phyloP scores from a whole-genome alignment of 129 eudicot species.

The Sambucus nigra region DNA sequence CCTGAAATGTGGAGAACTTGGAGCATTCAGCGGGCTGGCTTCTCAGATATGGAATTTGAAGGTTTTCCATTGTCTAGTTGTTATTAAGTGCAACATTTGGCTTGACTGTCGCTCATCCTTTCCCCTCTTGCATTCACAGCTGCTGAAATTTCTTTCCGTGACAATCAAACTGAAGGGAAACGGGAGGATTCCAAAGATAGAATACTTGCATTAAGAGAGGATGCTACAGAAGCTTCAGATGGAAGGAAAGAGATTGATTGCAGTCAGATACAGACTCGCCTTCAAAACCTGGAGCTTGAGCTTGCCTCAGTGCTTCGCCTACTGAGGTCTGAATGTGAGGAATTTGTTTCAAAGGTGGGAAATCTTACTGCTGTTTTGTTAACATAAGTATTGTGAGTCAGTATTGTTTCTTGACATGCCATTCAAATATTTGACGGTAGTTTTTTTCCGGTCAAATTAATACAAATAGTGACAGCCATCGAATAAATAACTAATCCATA shows the following conservation, averaged over 20 bases:
- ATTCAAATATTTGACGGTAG: neutral
- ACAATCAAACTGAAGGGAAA: slow-evolving; percentile 10
- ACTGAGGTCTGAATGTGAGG: slow-evolving; percentile 37
- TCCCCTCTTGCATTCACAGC: slow-evolving; percentile 28
- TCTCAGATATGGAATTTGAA: slow-evolving; percentile 37
- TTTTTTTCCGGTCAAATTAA: neutral
- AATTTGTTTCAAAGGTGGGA: slow-evolving; percentile 13
- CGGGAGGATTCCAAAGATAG: slow-evolving; percentile 16
- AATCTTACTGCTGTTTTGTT: neutral
- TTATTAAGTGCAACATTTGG: neutral
- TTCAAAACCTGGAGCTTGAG: slow-evolving; percentile 54
- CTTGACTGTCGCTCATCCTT: neutral
- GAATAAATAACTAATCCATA: too few relatives aligned
- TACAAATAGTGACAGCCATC: too few relatives aligned
- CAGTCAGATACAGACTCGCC: slow-evolving; percentile 37
- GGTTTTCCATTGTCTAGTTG: slow-evolving; percentile 13
- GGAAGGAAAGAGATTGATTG: slow-evolving; percentile 8
- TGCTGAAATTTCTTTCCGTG: slow-evolving; percentile 42
- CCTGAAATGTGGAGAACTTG: slow-evolving; percentile 56
- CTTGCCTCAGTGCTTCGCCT: slow-evolving; percentile 52
- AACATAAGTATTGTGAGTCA: too few relatives aligned
- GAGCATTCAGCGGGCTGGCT: slow-evolving; percentile 49
- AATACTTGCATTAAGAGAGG: neutral
- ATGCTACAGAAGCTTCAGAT: slow-evolving; percentile 13
- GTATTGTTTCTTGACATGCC: neutral